These are phyloP conservation scores for Termitomyces heimii DNA, from an alignment of 768 basidiomycete genomes.

Conservation along the genomic window DNA sequence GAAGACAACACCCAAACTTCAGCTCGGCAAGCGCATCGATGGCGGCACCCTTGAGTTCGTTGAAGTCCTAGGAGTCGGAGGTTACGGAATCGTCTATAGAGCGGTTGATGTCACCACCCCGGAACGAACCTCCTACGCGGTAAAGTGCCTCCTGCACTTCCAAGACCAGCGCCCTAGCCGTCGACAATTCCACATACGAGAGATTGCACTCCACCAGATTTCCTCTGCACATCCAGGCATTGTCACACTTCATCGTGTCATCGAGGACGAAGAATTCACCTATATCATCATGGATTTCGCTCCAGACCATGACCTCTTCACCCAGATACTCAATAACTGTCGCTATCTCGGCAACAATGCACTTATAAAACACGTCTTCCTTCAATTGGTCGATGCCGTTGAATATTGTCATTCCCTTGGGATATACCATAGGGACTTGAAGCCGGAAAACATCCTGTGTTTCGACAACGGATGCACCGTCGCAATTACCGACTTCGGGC, in stretches of 20 bases:
- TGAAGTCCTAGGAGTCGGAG: constrained; percentile 85
- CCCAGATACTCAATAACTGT: constrained; percentile 74
- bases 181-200: constrained; percentile 77
- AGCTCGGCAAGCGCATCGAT: constrained; percentile 80
- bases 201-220: constrained; percentile 77
- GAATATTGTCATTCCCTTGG: constrained; percentile 88
- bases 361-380: constrained; percentile 85
- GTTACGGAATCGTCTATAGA: constrained; percentile 93
- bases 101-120: constrained; percentile 59
- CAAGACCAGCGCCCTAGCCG: constrained; percentile 44
- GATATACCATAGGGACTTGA: constrained; percentile 95
- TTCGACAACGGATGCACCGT: constrained; percentile 71
- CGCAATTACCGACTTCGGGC: constrained; percentile 91
- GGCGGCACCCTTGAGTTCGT: constrained; percentile 75
- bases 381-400: constrained; percentile 91
- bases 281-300: constrained; percentile 95
- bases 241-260: constrained; percentile 83
- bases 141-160: constrained; percentile 80
- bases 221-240: constrained; percentile 74
- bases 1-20: constrained; percentile 30
- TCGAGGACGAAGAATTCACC: constrained; percentile 76
- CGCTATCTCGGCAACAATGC: constrained; percentile 80
- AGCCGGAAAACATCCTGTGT: constrained; percentile 94
- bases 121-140: constrained; percentile 63
- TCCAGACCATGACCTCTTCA: constrained; percentile 85